Evolutionary conservation across 352 stramenopile genomes (phyloP), one percentile per base, ranked within the genome.

Genomic region (Phytophthora idaei): DNA sequence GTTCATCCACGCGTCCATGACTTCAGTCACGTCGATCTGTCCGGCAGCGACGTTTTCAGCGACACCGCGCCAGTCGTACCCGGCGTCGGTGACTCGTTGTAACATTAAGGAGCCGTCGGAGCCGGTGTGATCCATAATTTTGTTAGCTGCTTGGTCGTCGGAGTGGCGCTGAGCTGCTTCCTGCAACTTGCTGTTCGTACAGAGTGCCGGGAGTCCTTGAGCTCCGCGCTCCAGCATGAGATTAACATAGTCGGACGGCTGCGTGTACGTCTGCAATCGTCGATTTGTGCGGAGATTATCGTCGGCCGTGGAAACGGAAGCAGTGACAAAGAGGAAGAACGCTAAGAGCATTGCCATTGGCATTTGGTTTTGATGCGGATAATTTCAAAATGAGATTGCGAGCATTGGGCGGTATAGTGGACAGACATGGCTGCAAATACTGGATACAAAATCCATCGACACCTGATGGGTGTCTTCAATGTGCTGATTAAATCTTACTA

Each of bases 71-170:
- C 80, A 88, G 47, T 83, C 60, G 61, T 86, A 90, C 0, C 77
- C 74, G 7, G 80, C 54, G 10, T 61, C 66, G 21, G 61, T 76
- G n/a, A 87, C 71, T 2, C 81, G 81, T 25, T 68, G 7, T 1
- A 39, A 56, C 63, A 80, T 76, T 0, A 61, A 70, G 14, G 73
- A 83, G 1, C 74, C 80, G 27, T 74, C 64, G 4, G 73, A 75
- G 14, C 80, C 80, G 0, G 52, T 74, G 72, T 89, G 80, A 50
- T 65, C 66, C 76, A 87, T 87, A 11, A 73, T 85, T 47, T 85
- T 68, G 54, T 81, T 74, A 3, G 39, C 58, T 4, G 78, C 80
- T 60, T 79, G 69, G 47, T 89, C 80, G 36, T 81, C 54, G 5
- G 76, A 85, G 48, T 69, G 70, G 9, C 49, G 39, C 39, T 75